Conservation (phyloP, 2,329 filamentous ascomycete species). For the Torrubiella hemipterigena region DNA sequence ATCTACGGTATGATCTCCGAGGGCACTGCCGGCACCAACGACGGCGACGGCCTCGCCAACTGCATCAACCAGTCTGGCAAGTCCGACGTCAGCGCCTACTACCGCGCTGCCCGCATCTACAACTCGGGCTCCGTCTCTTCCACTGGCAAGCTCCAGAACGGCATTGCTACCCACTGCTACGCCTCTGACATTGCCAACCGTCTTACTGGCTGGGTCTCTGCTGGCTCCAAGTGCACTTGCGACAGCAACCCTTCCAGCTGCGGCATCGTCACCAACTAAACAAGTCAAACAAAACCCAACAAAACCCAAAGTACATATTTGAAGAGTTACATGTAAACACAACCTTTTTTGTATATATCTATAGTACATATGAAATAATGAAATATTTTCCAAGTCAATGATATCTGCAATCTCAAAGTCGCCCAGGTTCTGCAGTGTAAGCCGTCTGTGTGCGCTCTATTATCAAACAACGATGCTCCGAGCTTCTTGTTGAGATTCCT, state of each 20-base stretch:
- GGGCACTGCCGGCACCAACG: slow-evolving; percentile 25
- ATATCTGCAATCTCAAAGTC: too few species aligned
- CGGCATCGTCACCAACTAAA: slow-evolving; percentile 11
- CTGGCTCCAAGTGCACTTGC: neutral
- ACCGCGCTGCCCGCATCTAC: slow-evolving; percentile 33
- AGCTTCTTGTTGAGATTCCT: too few species aligned
- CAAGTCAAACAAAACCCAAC: too few species aligned
- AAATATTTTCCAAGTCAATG: too few species aligned
- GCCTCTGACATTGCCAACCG: neutral
- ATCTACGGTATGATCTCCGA: slow-evolving; percentile 22
- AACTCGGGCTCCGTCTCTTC: slow-evolving; percentile 28
- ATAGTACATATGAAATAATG: too few species aligned
- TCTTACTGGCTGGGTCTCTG: neutral
- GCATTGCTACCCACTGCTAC: neutral
- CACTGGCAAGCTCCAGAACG: neutral
- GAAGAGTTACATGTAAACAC: too few species aligned
- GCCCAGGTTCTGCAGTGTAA: too few species aligned
- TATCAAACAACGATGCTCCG: too few species aligned
- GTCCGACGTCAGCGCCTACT: slow-evolving; percentile 24
- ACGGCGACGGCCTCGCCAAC: slow-evolving; percentile 28
- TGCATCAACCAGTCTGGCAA: slow-evolving; percentile 16
- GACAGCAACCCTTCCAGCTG: neutral
- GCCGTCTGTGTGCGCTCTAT: too few species aligned
- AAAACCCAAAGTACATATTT: too few species aligned
- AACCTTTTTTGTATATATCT: too few species aligned